phyloP scores from a whole-genome alignment of 805 yeast genomes.

The Nakazawaea holstii region DNA sequence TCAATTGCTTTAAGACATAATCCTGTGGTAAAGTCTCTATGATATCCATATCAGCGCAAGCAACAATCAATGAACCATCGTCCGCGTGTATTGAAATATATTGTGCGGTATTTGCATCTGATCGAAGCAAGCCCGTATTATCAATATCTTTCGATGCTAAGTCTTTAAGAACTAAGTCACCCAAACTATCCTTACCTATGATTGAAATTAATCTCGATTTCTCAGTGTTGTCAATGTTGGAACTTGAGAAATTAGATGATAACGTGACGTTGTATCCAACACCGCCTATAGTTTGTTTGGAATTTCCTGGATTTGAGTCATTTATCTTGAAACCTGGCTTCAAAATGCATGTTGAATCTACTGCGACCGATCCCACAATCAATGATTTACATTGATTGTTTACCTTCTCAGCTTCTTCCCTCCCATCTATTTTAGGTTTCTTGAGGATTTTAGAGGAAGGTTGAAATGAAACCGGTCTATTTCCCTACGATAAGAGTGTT shows the following conservation, averaged over 20 bases:
- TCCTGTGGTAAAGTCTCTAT: slow-evolving; percentile 42
- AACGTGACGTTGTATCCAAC: slow-evolving; percentile 76
- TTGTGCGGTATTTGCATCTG: slow-evolving; percentile 49
- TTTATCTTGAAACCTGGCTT: slow-evolving; percentile 25
- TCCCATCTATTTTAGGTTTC: not conserved
- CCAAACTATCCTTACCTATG: slow-evolving; percentile 57
- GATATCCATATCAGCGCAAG: slow-evolving; percentile 83
- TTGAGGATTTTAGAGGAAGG: not conserved
- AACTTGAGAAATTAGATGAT: slow-evolving; percentile 42
- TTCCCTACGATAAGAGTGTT: not conserved
- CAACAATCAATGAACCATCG: slow-evolving; percentile 62
- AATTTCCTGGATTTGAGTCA: slow-evolving; percentile 73
- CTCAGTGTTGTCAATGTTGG: slow-evolving; percentile 17
- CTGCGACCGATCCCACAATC: slow-evolving; percentile 72
- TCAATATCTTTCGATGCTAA: slow-evolving; percentile 25
- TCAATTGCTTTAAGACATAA: slow-evolving; percentile 38
- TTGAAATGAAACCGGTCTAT: not conserved
- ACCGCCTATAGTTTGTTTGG: slow-evolving; percentile 64
- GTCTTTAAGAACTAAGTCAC: slow-evolving; percentile 30
- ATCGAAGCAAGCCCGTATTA: slow-evolving; percentile 33
- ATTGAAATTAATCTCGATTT: slow-evolving; percentile 43
- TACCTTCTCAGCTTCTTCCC: not conserved
- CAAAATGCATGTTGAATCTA: slow-evolving; percentile 61
- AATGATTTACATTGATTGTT: slow-evolving; percentile 21
- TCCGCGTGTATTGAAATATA: slow-evolving; percentile 59